phyloP scores from a whole-genome alignment of 345 rosid genomes.

The Noccaea caerulescens region DNA sequence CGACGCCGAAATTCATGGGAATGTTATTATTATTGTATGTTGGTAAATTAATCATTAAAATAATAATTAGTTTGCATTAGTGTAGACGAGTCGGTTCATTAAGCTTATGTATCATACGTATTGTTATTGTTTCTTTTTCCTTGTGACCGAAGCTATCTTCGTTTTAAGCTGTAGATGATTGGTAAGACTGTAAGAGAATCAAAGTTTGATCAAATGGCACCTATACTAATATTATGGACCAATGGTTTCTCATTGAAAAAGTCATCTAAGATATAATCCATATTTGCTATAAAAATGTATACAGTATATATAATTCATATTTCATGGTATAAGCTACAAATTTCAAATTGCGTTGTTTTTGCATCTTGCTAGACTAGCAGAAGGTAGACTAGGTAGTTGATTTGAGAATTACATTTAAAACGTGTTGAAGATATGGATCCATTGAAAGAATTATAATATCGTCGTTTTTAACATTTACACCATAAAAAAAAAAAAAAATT shows the following conservation, averaged over 20 bases:
- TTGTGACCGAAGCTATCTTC: conserved; percentile 21
- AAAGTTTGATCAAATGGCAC: conserved; percentile 8
- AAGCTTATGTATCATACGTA: background rate
- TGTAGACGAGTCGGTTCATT: conserved; percentile 28
- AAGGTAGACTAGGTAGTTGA: background rate
- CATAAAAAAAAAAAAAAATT: background rate
- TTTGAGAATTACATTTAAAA: background rate
- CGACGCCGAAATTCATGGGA: conserved; percentile 22
- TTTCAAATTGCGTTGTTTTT: background rate
- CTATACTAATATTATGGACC: background rate
- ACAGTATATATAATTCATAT: too few relatives aligned
- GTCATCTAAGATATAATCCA: too few relatives aligned
- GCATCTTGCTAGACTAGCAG: background rate
- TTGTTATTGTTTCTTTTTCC: background rate
- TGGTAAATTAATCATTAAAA: conserved; percentile 9
- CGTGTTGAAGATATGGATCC: background rate
- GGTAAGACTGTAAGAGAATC: background rate
- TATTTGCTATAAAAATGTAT: too few relatives aligned
- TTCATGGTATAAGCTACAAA: too few relatives aligned
- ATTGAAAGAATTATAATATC: background rate
- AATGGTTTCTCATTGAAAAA: background rate
- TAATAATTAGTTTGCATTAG: conserved; percentile 5
- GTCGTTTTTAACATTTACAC: too few relatives aligned
- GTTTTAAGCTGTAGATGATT: conserved; percentile 11
- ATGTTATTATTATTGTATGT: background rate